These are phyloP conservation scores for Melocanna baccifera DNA, from an alignment of 176 grass and related monocot genomes.

Conservation along the genomic window DNA sequence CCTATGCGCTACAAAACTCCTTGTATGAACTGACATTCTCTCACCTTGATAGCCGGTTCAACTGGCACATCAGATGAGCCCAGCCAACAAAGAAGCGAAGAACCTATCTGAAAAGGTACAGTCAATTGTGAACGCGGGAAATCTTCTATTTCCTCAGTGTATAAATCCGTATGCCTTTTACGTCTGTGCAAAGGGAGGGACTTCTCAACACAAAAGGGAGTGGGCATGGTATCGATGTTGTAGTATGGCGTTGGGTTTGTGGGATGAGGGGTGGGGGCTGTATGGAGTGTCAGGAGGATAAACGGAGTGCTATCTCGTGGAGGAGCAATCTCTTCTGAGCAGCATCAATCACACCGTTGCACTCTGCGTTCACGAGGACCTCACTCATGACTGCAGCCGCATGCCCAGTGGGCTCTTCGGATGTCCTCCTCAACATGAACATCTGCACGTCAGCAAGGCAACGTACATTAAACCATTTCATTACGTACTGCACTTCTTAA, in stretches of 20 bases:
- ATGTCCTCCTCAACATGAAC: constrained; percentile 83
- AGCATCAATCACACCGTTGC: constrained; percentile 80
- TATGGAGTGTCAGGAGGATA: constrained; percentile 49
- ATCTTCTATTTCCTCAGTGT: constrained; percentile 13
- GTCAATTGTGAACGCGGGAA: neutral
- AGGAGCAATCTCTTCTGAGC: constrained; percentile 77
- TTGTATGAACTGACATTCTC: neutral
- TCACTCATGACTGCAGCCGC: constrained; percentile 79
- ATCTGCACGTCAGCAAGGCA: constrained; percentile 49
- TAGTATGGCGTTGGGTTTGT: constrained; percentile 9
- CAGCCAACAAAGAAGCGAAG: constrained; percentile 36
- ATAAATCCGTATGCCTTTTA: neutral
- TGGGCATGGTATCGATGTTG: neutral
- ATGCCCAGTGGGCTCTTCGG: constrained; percentile 77
- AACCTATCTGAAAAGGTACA: constrained; percentile 21
- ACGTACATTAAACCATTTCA: neutral
- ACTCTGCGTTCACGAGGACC: constrained; percentile 80
- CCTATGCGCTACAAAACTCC: constrained; percentile 44
- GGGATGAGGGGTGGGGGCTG: neutral
- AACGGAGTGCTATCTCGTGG: constrained; percentile 79
- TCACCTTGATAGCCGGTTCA: constrained; percentile 23
- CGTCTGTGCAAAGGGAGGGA: neutral
- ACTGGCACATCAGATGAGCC: constrained; percentile 7
- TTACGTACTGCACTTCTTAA: neutral
- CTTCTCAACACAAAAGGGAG: constrained; percentile 20